Base-by-base conservation (phyloP, 768 basidiomycete genomes). In the Rubroboletus satanas region DNA sequence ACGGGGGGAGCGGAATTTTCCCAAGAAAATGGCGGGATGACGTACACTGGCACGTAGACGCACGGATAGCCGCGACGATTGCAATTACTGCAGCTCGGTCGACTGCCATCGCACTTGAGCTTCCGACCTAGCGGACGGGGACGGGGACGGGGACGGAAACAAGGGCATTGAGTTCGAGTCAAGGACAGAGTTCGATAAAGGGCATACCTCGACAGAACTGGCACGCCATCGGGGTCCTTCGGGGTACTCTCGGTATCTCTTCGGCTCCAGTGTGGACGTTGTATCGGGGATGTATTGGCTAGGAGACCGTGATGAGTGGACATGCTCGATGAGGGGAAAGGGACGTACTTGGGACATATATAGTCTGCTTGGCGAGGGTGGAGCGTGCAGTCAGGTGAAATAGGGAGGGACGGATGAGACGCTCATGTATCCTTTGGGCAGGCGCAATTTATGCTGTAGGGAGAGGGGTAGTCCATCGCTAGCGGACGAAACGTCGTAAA, bases 191-290 rank as follows among this genome's bases (percentile, higher is more conserved):
- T 49, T 15, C 26, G 39, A 36, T 45, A 41, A 10, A 28, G 33
- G 21, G 23, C 57, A 54, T 52, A 84, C 87, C 83, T 68, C 87
- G 75, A 66, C 87, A 89, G 63, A 88, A 89, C 51, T 79, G 78
- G 63, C 87, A 89, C 7, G 87, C 87, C 84, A 89, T 87, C 0
- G 83, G 79, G 0, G 81, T 85, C 51, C 85, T 61, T 55, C 76
- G 71, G 7, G 77, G 75, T 11, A 67, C 63, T 59, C 69, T 58
- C 31, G 59, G 69, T 1, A 18, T 12, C 0, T 69, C 69, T n/a
- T 69, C 67, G 51, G 55, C 23, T 43, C 32, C 54, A 38, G 51
- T 0, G 7, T 65, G 54, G 42, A 53, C 7, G 21, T 54, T 43
- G 55, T 64, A 61, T 35, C 56, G 58, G 32, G 57, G 14, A n/a